phyloP scores from a whole-genome alignment of 192 early-diverging fungal species.

The Coemansia asiatica region DNA sequence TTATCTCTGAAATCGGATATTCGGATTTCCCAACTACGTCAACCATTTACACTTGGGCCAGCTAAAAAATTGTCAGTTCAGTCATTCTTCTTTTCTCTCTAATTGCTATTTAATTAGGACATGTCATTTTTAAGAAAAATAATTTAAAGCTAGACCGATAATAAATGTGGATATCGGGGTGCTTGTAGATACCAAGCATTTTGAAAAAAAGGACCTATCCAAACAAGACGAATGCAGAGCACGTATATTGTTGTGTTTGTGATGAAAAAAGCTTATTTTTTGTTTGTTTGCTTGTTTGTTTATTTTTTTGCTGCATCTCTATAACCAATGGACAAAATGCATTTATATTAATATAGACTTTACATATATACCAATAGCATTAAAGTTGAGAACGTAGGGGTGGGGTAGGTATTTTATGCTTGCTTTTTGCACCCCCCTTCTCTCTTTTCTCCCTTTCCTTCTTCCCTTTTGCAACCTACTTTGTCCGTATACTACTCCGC shows the following conservation, averaged over 20 bases:
- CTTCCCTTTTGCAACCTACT: neutral
- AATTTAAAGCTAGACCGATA: neutral
- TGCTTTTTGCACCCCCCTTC: neutral
- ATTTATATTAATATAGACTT: too few relatives aligned
- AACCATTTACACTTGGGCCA: neutral
- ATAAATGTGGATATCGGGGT: neutral
- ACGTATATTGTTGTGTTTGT: neutral
- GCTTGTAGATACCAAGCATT: neutral
- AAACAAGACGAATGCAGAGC: neutral
- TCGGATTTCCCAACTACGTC: neutral
- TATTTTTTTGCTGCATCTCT: neutral
- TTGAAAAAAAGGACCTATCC: neutral
- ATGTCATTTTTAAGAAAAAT: too few relatives aligned
- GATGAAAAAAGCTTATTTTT: neutral
- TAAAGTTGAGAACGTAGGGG: neutral
- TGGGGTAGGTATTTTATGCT: neutral
- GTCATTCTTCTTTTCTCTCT: too few relatives aligned
- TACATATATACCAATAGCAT: neutral
- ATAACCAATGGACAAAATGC: too few relatives aligned
- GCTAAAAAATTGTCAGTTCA: neutral
- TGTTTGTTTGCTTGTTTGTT: neutral
- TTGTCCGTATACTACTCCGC: neutral
- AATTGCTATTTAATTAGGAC: too few relatives aligned
- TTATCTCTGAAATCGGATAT: neutral
- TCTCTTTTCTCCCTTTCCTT: neutral